Conservation (phyloP, 2,329 filamentous ascomycete species). For the Calonectria naviculata region DNA sequence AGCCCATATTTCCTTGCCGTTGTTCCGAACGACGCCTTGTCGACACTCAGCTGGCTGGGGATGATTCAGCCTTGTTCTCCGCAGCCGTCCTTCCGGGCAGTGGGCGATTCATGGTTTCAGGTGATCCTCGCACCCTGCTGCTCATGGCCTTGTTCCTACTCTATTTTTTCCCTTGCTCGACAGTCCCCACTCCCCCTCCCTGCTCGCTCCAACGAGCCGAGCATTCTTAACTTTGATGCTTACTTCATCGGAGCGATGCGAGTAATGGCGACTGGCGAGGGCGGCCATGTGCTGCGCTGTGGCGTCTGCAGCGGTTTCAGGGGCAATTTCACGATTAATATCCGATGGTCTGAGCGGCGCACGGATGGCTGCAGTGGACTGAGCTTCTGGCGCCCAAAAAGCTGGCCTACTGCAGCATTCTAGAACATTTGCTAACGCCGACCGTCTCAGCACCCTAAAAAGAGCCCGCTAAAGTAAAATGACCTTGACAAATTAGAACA, state of each 20-base stretch:
- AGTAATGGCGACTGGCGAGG: not conserved
- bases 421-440: not conserved
- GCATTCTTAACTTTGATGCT: not conserved
- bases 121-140: not conserved
- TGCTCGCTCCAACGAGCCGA: not conserved
- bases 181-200: not conserved
- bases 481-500: not conserved
- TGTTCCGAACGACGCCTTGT: not conserved
- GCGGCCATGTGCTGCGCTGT: not conserved
- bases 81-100: not conserved
- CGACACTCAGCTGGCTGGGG: not conserved
- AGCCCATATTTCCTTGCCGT: not conserved
- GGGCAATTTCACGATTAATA: constrained; percentile 1
- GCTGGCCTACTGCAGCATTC: not conserved
- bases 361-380: not conserved
- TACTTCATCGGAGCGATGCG: not conserved
- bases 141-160: not conserved
- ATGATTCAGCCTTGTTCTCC: not conserved
- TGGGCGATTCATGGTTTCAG: not conserved
- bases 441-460: not conserved
- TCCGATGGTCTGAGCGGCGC: constrained; percentile 4
- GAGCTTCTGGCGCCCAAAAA: not conserved
- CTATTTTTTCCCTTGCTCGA: not conserved
- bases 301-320: constrained; percentile 2
- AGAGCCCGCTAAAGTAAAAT: not conserved